phyloP scores from a whole-genome alignment of 2,329 filamentous ascomycete genomes.

The Aspergillus ustus region DNA sequence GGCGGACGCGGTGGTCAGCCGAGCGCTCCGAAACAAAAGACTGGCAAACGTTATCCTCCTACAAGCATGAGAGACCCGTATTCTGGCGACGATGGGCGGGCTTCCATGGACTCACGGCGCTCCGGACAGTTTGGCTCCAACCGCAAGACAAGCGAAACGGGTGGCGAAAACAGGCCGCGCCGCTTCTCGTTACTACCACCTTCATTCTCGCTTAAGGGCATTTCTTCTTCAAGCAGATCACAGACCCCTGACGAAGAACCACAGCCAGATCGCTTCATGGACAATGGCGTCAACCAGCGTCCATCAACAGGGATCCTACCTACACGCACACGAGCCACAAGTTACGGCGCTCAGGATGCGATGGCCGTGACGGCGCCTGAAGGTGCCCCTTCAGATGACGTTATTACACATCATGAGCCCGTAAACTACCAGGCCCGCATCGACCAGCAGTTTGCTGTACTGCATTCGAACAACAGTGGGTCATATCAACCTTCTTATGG shows the following conservation, averaged over 20 bases:
- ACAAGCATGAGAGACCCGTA: conserved; percentile 84
- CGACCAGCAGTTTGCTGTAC: conserved; percentile 46
- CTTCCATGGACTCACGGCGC: conserved; percentile 74
- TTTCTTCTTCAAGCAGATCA: conserved; percentile 62
- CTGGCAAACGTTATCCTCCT: conserved; percentile 77
- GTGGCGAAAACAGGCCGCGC: conserved; percentile 62
- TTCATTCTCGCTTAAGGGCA: conserved; percentile 67
- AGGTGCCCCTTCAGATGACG: conserved; percentile 31
- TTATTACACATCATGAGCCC: conserved; percentile 30
- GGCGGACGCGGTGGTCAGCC: conserved; percentile 56
- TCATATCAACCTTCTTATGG: conserved; percentile 34
- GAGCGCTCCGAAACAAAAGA: conserved; percentile 48
- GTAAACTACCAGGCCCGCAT: conserved; percentile 47
- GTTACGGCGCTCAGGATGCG: conserved; percentile 38
- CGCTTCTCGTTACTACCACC: conserved; percentile 73
- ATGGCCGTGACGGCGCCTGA: conserved; percentile 34
- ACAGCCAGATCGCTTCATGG: conserved; percentile 42
- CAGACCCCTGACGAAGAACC: conserved; percentile 51
- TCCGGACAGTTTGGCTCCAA: conserved; percentile 72
- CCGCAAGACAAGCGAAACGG: conserved; percentile 73
- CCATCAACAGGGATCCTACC: conserved; percentile 42
- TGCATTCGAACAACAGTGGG: conserved; percentile 42
- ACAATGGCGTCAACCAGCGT: conserved; percentile 34
- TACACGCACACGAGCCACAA: conserved; percentile 35
- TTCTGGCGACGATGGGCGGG: conserved; percentile 62